Percentiles rank a stretch among this genome's conserved stretches.
Conservation (phyloP, 495 filamentous ascomycete genomes). For the Recurvomyces mirabilis region DNA sequence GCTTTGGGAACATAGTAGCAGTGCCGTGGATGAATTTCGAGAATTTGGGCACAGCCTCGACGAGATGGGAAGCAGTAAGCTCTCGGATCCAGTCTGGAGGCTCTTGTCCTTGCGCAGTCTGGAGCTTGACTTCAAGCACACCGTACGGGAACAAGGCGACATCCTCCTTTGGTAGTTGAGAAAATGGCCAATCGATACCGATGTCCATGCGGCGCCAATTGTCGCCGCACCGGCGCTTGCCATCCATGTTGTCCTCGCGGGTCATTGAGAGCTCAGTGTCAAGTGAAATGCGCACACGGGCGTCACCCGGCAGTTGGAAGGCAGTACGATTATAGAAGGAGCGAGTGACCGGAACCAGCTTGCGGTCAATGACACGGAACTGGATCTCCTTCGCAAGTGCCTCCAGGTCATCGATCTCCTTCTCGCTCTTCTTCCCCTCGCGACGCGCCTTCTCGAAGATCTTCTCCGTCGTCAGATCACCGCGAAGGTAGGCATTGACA, state of each 20-base stretch:
- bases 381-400: slow-evolving; percentile 84
- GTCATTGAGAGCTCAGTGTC: slow-evolving; percentile 93
- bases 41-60: slow-evolving; percentile 97
- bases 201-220: slow-evolving; percentile 99
- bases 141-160: slow-evolving; percentile 91
- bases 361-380: slow-evolving; percentile 76
- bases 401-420: slow-evolving; percentile 82
- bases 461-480: slow-evolving; percentile 65
- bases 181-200: slow-evolving; percentile 90
- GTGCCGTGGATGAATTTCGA: slow-evolving; percentile 98
- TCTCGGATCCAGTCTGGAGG: slow-evolving; percentile 94
- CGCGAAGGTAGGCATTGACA: slow-evolving; percentile 77
- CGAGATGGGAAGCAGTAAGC: slow-evolving; percentile 80
- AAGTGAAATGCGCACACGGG: slow-evolving; percentile 88
- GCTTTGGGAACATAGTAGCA: slow-evolving; percentile 71
- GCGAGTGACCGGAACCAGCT: slow-evolving; percentile 73
- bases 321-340: slow-evolving; percentile 97
- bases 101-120: slow-evolving; percentile 93
- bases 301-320: slow-evolving; percentile 94
- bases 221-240: slow-evolving; percentile 57
- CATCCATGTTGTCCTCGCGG: slow-evolving; percentile 90
- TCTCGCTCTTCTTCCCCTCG: slow-evolving; percentile 78
- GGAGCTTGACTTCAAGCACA: slow-evolving; percentile 92
- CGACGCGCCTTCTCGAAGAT: slow-evolving; percentile 91
- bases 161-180: slow-evolving; percentile 73